These are phyloP conservation scores for Lizonia empirigonia DNA, from an alignment of 2,329 filamentous ascomycete species.

Conservation along the genomic window DNA sequence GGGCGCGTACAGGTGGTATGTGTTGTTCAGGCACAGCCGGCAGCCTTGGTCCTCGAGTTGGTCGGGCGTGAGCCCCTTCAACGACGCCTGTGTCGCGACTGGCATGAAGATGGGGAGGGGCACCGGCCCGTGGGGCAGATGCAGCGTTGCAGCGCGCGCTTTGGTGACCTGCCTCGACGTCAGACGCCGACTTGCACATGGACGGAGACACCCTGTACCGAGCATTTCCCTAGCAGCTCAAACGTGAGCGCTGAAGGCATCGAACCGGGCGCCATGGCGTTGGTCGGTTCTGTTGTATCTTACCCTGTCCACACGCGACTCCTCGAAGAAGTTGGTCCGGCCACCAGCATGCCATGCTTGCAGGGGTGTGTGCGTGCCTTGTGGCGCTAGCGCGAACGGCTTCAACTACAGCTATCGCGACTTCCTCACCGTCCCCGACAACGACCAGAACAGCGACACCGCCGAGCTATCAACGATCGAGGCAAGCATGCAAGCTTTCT, in stretches of 20 bases:
- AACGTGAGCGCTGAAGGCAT: constrained; percentile 48
- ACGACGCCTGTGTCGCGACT: constrained; percentile 92
- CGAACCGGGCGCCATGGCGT: constrained; percentile 38
- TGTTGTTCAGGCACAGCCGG: constrained; percentile 93
- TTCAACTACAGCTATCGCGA: too few species aligned
- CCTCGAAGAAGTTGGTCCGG: constrained; percentile 6
- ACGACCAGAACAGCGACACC: neutral
- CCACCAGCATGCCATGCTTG: neutral
- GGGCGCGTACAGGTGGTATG: constrained; percentile 74
- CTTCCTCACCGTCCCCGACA: too few species aligned
- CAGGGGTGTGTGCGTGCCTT: neutral
- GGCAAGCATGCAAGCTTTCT: neutral
- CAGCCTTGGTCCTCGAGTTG: constrained; percentile 91
- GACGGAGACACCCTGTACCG: constrained; percentile 24
- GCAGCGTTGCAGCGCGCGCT: constrained; percentile 85
- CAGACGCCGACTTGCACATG: neutral
- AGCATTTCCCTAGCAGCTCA: constrained; percentile 49
- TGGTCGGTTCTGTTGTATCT: neutral
- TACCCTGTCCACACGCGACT: constrained; percentile 3
- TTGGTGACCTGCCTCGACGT: constrained; percentile 74
- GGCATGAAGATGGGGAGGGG: constrained; percentile 97
- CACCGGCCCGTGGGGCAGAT: constrained; percentile 89
- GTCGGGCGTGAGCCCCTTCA: constrained; percentile 91
- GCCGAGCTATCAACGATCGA: neutral
- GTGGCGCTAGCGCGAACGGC: neutral